These are phyloP conservation scores for Oenanthe sinensis DNA, from an alignment of 129 eudicot genomes.

Conservation along the genomic window DNA sequence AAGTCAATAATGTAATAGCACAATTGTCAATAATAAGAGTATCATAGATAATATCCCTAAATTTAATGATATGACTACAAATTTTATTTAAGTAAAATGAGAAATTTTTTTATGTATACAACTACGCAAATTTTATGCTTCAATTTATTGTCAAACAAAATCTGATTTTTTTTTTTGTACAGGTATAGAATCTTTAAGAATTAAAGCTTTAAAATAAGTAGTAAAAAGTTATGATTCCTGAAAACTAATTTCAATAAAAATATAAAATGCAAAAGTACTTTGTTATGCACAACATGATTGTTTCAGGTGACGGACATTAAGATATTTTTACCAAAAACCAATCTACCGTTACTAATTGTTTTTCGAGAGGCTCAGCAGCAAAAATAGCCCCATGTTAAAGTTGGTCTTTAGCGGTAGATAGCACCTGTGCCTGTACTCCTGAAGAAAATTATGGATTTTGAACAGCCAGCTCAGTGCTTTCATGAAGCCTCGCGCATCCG, in stretches of 20 bases:
- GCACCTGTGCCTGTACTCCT: background rate
- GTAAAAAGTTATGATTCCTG: background rate
- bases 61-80: no score
- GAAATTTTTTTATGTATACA: no score
- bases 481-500: slow-evolving; percentile 32
- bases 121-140: no score
- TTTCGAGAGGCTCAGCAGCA: background rate
- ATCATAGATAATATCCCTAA: no score
- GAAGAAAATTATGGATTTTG: background rate
- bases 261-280: background rate
- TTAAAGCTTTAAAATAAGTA: no score
- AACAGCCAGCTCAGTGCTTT: slow-evolving; percentile 4
- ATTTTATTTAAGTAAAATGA: no score
- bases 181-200: no score
- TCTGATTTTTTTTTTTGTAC: no score
- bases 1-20: no score
- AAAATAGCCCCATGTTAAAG: background rate
- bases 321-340: background rate
- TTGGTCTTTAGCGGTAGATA: background rate
- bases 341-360: background rate
- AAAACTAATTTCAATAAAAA: background rate
- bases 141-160: no score
- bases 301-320: background rate
- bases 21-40: no score
- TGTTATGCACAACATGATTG: background rate